Conservation (phyloP, 371 early-diverging fungal species). For the Chytridium lagenaria region DNA sequence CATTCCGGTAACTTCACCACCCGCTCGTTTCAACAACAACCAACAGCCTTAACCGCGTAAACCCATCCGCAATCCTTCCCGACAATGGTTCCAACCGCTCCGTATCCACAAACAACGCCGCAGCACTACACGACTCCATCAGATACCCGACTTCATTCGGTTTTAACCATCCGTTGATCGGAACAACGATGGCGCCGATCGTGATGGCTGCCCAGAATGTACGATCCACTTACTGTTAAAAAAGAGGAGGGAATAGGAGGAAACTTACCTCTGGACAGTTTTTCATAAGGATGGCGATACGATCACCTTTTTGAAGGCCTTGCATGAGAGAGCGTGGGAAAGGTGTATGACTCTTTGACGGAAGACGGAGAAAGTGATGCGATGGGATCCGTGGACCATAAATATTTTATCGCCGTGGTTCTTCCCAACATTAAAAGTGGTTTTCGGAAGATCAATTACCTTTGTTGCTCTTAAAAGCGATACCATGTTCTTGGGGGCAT, state of each 20-base stretch:
- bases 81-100: neutral
- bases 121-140: constrained; percentile 4
- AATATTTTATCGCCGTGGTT: neutral
- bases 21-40: neutral
- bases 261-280: constrained; percentile 34
- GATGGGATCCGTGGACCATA: constrained; percentile 4
- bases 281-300: constrained; percentile 33
- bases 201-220: constrained; percentile 22
- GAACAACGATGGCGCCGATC: constrained; percentile 30
- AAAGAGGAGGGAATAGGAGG: no score
- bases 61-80: neutral
- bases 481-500: constrained; percentile 21
- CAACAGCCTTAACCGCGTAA: neutral
- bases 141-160: constrained; percentile 14
- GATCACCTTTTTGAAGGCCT: constrained; percentile 31
- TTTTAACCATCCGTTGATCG: constrained; percentile 34
- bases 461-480: constrained; percentile 6
- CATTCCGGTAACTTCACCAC: no score
- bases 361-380: constrained; percentile 18
- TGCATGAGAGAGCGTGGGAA: constrained; percentile 15
- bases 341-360: constrained; percentile 1
- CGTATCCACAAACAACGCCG: neutral
- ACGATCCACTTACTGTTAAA: constrained; percentile 22
- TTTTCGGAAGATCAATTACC: no score
- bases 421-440: neutral